Percentiles rank a stretch among this genome's conserved stretches.
Conservation (phyloP, 805 yeast species). For the Kregervanrija delftensis region DNA sequence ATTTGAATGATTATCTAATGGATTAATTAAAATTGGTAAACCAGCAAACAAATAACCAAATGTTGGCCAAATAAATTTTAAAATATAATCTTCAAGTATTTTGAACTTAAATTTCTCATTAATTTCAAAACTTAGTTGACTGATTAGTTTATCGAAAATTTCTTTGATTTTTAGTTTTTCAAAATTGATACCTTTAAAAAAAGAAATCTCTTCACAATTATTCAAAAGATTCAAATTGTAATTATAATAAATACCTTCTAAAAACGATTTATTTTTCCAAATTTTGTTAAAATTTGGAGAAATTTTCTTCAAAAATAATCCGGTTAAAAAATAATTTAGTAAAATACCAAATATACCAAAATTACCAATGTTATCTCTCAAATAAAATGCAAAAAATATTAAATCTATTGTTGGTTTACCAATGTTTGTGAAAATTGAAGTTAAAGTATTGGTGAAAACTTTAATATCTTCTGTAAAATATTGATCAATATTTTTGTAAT, state of each 20-base stretch:
- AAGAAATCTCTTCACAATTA: slow-evolving; percentile 90
- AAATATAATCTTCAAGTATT: slow-evolving; percentile 74
- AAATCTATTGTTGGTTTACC: slow-evolving; percentile 90
- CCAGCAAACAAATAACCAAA: slow-evolving; percentile 90
- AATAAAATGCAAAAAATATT: slow-evolving; percentile 74
- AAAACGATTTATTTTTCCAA: slow-evolving; percentile 62
- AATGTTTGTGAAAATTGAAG: slow-evolving; percentile 77
- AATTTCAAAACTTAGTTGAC: slow-evolving; percentile 29
- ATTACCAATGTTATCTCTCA: slow-evolving; percentile 80
- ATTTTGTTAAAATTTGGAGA: slow-evolving; percentile 84
- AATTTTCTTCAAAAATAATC: slow-evolving; percentile 58
- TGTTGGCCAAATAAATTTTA: slow-evolving; percentile 92
- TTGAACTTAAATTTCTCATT: slow-evolving; percentile 63
- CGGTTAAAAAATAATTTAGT: slow-evolving; percentile 73
- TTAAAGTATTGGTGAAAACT: slow-evolving; percentile 71
- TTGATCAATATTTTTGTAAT: slow-evolving; percentile 68
- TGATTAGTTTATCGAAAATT: slow-evolving; percentile 48
- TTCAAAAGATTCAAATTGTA: slow-evolving; percentile 79
- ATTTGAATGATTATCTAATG: slow-evolving; percentile 17
- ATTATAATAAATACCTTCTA: slow-evolving; percentile 86
- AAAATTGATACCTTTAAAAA: slow-evolving; percentile 79
- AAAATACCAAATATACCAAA: slow-evolving; percentile 81
- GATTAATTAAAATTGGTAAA: slow-evolving; percentile 69
- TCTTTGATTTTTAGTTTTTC: slow-evolving; percentile 62
- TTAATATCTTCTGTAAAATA: slow-evolving; percentile 81